Conservation (phyloP, 108 stramenopile genomes). For the Skeletonema tropicum region DNA sequence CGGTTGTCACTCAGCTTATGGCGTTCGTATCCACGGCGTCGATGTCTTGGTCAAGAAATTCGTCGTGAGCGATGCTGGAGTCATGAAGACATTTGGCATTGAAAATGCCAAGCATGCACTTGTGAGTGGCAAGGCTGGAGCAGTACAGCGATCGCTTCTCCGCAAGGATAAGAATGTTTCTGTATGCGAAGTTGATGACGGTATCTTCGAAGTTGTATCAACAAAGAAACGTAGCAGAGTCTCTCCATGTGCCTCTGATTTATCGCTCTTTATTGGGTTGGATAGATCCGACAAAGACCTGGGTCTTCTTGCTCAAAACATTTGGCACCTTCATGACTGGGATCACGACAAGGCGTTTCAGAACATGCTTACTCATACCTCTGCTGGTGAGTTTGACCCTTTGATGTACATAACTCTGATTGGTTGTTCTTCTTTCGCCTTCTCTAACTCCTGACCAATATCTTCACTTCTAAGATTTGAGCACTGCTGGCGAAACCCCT, state of each 20-base stretch:
- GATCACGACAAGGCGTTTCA: constrained; percentile 40
- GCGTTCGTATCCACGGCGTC: constrained; percentile 30
- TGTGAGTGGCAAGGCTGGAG: constrained; percentile 10
- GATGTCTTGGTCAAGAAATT: constrained; percentile 26
- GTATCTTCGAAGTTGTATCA: background rate
- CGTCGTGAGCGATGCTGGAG: constrained; percentile 32
- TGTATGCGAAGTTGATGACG: background rate
- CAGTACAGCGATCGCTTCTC: constrained; percentile 17
- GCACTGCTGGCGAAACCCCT: constrained; percentile 43
- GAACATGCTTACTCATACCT: constrained; percentile 10
- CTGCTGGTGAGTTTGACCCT: background rate
- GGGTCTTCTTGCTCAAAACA: constrained; percentile 38
- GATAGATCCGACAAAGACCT: constrained; percentile 20
- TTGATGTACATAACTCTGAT: background rate
- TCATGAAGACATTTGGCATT: constrained; percentile 25
- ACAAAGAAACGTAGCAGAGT: background rate
- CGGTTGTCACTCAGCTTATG: constrained; percentile 11
- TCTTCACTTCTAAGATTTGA: background rate
- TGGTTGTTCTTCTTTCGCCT: too few species aligned
- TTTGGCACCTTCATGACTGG: constrained; percentile 42
- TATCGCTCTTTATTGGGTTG: constrained; percentile 34
- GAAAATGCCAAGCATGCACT: constrained; percentile 5
- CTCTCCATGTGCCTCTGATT: constrained; percentile 17
- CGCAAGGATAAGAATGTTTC: constrained; percentile 6
- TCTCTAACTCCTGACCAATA: background rate